phyloP scores from a whole-genome alignment of 306 rosid genomes.

The Rubus parviflorus region DNA sequence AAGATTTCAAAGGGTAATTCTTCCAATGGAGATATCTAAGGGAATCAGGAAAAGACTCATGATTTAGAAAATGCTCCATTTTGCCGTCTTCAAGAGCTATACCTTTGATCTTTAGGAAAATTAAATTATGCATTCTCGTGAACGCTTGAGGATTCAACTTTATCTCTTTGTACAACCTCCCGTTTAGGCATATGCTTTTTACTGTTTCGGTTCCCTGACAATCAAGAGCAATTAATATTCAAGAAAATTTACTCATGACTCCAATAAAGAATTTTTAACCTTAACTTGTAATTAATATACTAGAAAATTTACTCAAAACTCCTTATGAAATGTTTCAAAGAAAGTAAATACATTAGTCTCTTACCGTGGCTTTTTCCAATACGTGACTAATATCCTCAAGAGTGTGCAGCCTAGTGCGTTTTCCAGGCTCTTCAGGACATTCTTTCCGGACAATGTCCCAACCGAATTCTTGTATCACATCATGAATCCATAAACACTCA shows the following conservation, averaged over 20 bases:
- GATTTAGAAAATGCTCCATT: neutral
- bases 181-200: slow-evolving; percentile 15
- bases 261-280: too few species aligned
- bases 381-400: slow-evolving; percentile 19
- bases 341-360: neutral
- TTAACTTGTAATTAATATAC: too few species aligned
- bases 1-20: slow-evolving; percentile 3
- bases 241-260: too few species aligned
- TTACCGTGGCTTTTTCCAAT: slow-evolving; percentile 18
- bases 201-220: slow-evolving; percentile 14
- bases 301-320: too few species aligned
- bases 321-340: too few species aligned
- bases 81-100: too few species aligned
- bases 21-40: slow-evolving; percentile 18
- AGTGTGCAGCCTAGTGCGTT: slow-evolving; percentile 17
- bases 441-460: slow-evolving; percentile 27
- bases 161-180: too few species aligned
- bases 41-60: slow-evolving; percentile 8
- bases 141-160: slow-evolving; percentile 21
- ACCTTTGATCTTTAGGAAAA: slow-evolving; percentile 15
- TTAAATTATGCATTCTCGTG: slow-evolving; percentile 22
- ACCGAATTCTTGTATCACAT: slow-evolving; percentile 40
- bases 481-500: slow-evolving; percentile 20
- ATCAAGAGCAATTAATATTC: too few species aligned
- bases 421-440: slow-evolving; percentile 1